Evolutionary conservation across 345 rosid genomes (phyloP), one percentile per base, ranked within the genome.

Genomic region (Lepidium africanum): DNA sequence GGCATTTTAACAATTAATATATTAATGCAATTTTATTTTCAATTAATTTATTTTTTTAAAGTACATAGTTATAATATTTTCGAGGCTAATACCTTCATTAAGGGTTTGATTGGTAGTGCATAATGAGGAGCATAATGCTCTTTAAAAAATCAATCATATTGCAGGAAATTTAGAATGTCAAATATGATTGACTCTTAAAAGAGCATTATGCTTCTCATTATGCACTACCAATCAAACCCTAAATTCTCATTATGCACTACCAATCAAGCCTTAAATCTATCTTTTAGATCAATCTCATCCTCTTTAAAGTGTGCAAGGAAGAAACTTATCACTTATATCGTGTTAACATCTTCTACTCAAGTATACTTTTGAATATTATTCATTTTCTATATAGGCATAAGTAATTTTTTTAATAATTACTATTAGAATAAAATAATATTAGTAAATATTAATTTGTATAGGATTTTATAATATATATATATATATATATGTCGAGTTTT

Each of bases 281-380:
- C 56, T 45, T 46, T 33, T 11, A 39, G 9, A 39, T 38, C 35
- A 59, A 50, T 1, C 4, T 58, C 60, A 50, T 59, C 39, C 9
- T 51, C 13, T 10, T 52, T 62, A 6, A 71, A 42, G 55, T 71
- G 63, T 62, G 63, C 69, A 71, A 71, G 69, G n/a, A 60, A 70
- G 68, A 70, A 23, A 27, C 47, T 21, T 21, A 16, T 21, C 54
- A 21, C 7, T 30, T 30, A 23, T 21, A 21, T 42, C n/a, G 41
- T 43, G 14, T 69, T 48, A 15, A 9, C 46, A 41, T 21, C 27
- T 51, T 13, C 14, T 50, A 40, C 43, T 59, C 59, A 43, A 67
- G 8, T 43, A 33, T 25, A 55, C 9, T 27, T 39, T 30, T 30
- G 33, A 30, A 27, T 2, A 27, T 27, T 11, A 37, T 16, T 9